Base-by-base conservation (phyloP, 352 stramenopile genomes). In the Pelagophyceae sp. region DNA sequence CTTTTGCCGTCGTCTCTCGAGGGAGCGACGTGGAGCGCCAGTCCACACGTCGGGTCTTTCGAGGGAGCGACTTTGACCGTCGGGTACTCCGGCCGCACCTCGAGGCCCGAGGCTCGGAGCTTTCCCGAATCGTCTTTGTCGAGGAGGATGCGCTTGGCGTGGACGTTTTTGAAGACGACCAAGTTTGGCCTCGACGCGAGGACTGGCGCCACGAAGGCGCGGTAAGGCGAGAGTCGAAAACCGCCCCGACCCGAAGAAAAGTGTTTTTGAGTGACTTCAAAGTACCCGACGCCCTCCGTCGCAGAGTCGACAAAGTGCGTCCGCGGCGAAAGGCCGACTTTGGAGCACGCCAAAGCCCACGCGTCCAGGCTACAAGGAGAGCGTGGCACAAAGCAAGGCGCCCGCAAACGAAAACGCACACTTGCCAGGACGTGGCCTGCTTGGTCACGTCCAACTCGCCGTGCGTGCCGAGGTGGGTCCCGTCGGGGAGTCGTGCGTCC, bases 111-210 rank as follows among this genome's bases (percentile, higher is more conserved):
- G n/a, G n/a, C n/a, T 54, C 45, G 45, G 11, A 81, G 81, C 45
- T 23, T 54, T 54, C 45, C 23, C 45, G 45, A n/a, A 11, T 54
- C 45, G 45, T 86, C 86, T 0, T 81, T 76, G 11, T 76, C 77
- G 32, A 88, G 85, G 40, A 86, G 71, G 31, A 93, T 78, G 71
- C 88, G 87, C 72, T 82, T 81, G 17, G 90, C 88, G 32, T 76
- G 82, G 29, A 85, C 85, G 23, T 80, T 79, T 2, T 84, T 87
- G 33, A 89, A 33, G 15, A 92, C 78, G 51, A 85, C 83, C 50
- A 89, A 82, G 76, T 91, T 93, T 45, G 58, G 72, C 20, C 86
- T 83, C 1, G 84, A 85, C 81, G 83, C 84, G 27, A 75, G 11
- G 69, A 75, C n/a, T 17, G 72, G 38, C 27, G 77, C 65, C 0